Evolutionary conservation across 2,329 filamentous ascomycete species (phyloP).

Genomic region (Ploettnerulaceae sp.): DNA sequence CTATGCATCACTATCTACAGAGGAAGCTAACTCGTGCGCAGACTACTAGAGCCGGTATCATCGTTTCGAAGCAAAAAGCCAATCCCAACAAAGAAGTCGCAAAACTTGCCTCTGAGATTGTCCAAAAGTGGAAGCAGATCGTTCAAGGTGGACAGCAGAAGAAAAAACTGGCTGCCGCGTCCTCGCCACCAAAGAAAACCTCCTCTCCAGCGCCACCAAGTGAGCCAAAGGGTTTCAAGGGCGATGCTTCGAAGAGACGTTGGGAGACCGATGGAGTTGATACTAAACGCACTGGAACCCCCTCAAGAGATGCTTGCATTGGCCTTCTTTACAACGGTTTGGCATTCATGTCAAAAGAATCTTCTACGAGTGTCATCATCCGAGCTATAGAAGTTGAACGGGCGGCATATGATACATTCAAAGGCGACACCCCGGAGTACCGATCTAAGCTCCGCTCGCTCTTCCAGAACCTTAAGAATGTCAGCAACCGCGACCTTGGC

Average conservation of each 20-base stretch:
- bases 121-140: conserved; percentile 79
- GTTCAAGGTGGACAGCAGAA: conserved; percentile 63
- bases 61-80: conserved; percentile 73
- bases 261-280: conserved; percentile 79
- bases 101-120: conserved; percentile 72
- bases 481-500: conserved; percentile 75
- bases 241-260: conserved; percentile 72
- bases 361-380: conserved; percentile 65
- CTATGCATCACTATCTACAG: not conserved
- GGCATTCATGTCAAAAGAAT: conserved; percentile 63
- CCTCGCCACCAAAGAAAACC: conserved; percentile 22
- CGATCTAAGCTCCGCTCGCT: conserved; percentile 85
- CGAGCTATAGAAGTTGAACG: conserved; percentile 77
- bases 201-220: conserved; percentile 38
- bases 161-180: conserved; percentile 33
- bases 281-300: conserved; percentile 67
- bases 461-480: conserved; percentile 92
- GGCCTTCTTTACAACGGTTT: conserved; percentile 93
- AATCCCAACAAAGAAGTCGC: conserved; percentile 80
- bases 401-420: conserved; percentile 66
- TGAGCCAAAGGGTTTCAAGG: conserved; percentile 48
- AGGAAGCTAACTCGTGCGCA: conserved; percentile 32
- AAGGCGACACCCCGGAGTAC: conserved; percentile 71
- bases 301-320: conserved; percentile 76
- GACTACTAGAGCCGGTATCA: conserved; percentile 86